Conservation (phyloP, 2,329 filamentous ascomycete species). For the Clonostachys rosea region DNA sequence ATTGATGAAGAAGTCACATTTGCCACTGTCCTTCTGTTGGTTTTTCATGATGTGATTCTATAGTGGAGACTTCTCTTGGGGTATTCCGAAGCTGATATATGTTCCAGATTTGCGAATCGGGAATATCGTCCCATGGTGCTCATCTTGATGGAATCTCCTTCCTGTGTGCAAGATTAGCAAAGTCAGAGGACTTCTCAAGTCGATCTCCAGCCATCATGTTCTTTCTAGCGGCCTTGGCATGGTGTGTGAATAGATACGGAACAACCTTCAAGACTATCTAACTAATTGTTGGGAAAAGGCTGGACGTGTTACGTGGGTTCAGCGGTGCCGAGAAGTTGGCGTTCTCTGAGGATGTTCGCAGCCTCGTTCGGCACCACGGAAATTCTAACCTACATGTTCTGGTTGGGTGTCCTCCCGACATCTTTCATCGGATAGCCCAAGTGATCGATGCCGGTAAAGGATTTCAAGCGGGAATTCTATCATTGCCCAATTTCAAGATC, state of each 20-base stretch:
- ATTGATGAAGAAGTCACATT: slow-evolving; percentile 14
- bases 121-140: slow-evolving; percentile 15
- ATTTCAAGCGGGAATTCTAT: slow-evolving; percentile 3
- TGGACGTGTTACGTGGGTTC: slow-evolving; percentile 19
- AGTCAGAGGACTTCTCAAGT: slow-evolving; percentile 2
- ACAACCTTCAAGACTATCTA: no score
- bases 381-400: slow-evolving; percentile 14
- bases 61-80: no score
- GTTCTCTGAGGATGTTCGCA: slow-evolving; percentile 13
- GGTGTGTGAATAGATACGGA: slow-evolving; percentile 6
- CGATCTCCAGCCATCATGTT: slow-evolving; percentile 12
- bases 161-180: slow-evolving; percentile 14
- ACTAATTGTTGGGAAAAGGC: slow-evolving; percentile 5
- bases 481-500: slow-evolving; percentile 4
- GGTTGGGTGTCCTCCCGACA: slow-evolving; percentile 15
- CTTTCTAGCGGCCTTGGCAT: slow-evolving; percentile 14
- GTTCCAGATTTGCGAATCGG: slow-evolving; percentile 15
- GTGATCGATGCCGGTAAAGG: slow-evolving; percentile 13
- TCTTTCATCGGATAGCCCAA: slow-evolving; percentile 14
- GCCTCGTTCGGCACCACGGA: slow-evolving; percentile 12
- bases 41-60: slow-evolving; percentile 14
- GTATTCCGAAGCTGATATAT: background rate
- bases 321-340: slow-evolving; percentile 21
- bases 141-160: slow-evolving; percentile 18
- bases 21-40: slow-evolving; percentile 14